Evolutionary conservation across 345 rosid genomes (phyloP).

Genomic region (Salix brachista): DNA sequence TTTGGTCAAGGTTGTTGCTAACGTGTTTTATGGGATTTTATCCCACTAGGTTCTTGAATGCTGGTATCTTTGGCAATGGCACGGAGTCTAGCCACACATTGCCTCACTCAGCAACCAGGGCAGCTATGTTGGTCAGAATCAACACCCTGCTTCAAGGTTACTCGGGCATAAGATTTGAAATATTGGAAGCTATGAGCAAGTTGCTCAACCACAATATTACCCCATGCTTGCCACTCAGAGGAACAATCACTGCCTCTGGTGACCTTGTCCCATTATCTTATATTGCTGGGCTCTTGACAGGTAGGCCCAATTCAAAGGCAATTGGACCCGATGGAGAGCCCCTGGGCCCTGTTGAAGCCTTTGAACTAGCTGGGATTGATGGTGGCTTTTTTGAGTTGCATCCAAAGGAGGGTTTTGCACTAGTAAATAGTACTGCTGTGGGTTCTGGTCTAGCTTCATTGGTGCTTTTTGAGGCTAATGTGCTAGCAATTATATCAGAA

Average conservation of each 20-base stretch:
- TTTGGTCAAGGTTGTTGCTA: background rate
- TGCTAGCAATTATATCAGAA: slow-evolving; percentile 23
- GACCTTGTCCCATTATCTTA: slow-evolving; percentile 23
- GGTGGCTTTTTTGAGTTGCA: slow-evolving; percentile 29
- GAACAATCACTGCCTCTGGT: slow-evolving; percentile 22
- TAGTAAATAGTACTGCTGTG: slow-evolving; percentile 31
- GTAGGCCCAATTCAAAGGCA: slow-evolving; percentile 24
- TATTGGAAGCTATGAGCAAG: slow-evolving; percentile 23
- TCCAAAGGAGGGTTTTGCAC: slow-evolving; percentile 30
- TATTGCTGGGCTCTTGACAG: slow-evolving; percentile 22
- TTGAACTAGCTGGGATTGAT: slow-evolving; percentile 11
- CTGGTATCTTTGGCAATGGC: slow-evolving; percentile 23
- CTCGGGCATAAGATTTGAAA: slow-evolving; percentile 25
- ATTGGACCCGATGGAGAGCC: slow-evolving; percentile 12
- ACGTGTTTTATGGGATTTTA: background rate
- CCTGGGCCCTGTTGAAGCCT: slow-evolving; percentile 16
- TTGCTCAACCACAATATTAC: slow-evolving; percentile 22
- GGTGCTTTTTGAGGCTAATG: slow-evolving; percentile 30
- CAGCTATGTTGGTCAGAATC: slow-evolving; percentile 29
- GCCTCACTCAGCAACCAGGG: slow-evolving; percentile 22
- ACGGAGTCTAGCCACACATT: slow-evolving; percentile 16
- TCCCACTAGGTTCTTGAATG: slow-evolving; percentile 24
- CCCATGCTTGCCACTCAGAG: slow-evolving; percentile 23
- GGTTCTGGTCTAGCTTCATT: slow-evolving; percentile 28
- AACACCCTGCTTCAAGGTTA: slow-evolving; percentile 25